Evolutionary conservation across 2,329 filamentous ascomycete species (phyloP).

Genomic region (Pseudomassariella vexata): DNA sequence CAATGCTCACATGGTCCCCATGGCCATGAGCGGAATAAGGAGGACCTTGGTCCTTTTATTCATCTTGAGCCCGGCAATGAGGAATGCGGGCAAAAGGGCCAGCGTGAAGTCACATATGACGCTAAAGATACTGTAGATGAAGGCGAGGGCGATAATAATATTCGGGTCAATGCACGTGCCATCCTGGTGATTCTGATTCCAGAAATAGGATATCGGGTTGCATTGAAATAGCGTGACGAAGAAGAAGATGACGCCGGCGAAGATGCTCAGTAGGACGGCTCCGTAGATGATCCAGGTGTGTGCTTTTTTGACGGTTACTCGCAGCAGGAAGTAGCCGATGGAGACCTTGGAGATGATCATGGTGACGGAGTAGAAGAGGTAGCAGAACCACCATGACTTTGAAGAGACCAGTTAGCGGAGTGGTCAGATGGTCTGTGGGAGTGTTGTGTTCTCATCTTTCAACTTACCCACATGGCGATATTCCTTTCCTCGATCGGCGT

Average conservation of each 20-base stretch:
- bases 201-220: conserved; percentile 14
- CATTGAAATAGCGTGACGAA: conserved; percentile 15
- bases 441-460: not conserved
- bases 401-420: not conserved
- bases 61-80: conserved; percentile 44
- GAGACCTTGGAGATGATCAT: conserved; percentile 14
- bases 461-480: conserved; percentile 8
- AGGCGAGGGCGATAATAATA: conserved; percentile 37
- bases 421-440: not conserved
- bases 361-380: conserved; percentile 12
- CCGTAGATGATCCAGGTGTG: conserved; percentile 13
- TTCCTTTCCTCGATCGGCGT: not conserved
- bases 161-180: conserved; percentile 19
- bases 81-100: conserved; percentile 39
- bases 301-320: conserved; percentile 10
- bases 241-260: conserved; percentile 13
- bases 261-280: conserved; percentile 9
- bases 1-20: conserved; percentile 33
- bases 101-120: conserved; percentile 44
- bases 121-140: conserved; percentile 36
- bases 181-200: conserved; percentile 11
- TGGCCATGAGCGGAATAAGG: conserved; percentile 38
- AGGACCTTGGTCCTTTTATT: conserved; percentile 36
- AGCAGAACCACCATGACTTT: conserved; percentile 11
- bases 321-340: conserved; percentile 14